Conservation (phyloP, 345 rosid genomes). For the Populus ilicifolia region DNA sequence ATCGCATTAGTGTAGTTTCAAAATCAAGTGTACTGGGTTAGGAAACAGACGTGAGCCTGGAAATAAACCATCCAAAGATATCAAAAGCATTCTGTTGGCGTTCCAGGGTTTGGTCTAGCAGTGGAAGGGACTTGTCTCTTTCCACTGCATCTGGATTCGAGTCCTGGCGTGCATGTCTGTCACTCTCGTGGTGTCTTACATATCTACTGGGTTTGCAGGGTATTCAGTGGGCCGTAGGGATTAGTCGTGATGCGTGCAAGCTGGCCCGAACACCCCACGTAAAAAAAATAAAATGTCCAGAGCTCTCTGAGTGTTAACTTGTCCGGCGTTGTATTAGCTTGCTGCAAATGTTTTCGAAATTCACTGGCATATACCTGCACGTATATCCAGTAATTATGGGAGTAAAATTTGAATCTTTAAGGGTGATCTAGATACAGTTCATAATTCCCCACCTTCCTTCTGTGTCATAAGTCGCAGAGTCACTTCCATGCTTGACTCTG, state of each 20-base stretch:
- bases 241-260: too few species aligned
- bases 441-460: slow-evolving; percentile 58
- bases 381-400: neutral
- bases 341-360: slow-evolving; percentile 68
- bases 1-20: neutral
- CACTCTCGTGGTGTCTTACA: too few species aligned
- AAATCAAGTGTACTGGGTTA: neutral
- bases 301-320: slow-evolving; percentile 55
- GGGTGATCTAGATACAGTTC: neutral
- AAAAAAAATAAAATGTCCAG: too few species aligned
- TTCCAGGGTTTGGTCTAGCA: too few species aligned
- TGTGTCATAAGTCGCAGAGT: slow-evolving; percentile 54
- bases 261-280: too few species aligned
- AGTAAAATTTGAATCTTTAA: neutral
- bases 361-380: slow-evolving; percentile 52
- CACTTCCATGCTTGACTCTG: slow-evolving; percentile 75
- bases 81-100: slow-evolving; percentile 56
- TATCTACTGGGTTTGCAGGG: too few species aligned
- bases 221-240: too few species aligned
- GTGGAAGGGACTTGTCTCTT: too few species aligned
- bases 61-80: slow-evolving; percentile 57
- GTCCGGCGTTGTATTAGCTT: slow-evolving; percentile 62
- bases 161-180: too few species aligned
- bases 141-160: too few species aligned
- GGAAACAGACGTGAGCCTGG: neutral